phyloP scores from a whole-genome alignment of 176 grass and related monocot species.

The Rhynchospora tenuis region DNA sequence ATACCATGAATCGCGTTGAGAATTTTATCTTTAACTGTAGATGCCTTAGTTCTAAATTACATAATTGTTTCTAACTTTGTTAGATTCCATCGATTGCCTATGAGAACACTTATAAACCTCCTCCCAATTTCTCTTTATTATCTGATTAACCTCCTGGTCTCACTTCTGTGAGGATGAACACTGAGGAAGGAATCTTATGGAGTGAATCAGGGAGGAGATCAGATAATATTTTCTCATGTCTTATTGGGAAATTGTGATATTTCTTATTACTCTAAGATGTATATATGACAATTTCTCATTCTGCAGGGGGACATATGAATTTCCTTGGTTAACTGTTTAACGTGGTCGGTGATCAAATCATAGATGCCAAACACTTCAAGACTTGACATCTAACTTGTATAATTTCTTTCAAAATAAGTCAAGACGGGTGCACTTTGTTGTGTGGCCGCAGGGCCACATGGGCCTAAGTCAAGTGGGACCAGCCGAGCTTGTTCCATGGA shows the following conservation, averaged over 20 bases:
- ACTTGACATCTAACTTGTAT: constrained; percentile 15
- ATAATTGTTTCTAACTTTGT: not conserved
- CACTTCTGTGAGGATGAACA: not conserved
- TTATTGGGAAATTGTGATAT: not conserved
- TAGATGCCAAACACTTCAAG: not conserved
- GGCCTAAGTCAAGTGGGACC: constrained; percentile 57
- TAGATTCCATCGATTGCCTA: not conserved
- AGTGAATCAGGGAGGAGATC: not conserved
- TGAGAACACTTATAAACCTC: not conserved
- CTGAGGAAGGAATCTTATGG: not conserved
- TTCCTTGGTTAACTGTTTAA: not conserved
- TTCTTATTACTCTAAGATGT: not conserved
- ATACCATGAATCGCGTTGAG: not conserved
- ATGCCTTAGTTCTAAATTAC: not conserved
- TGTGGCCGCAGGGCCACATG: constrained; percentile 97
- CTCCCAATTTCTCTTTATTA: not conserved
- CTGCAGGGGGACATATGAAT: not conserved
- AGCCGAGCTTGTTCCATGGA: constrained; percentile 83
- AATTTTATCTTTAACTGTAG: not conserved
- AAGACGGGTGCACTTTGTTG: constrained; percentile 98
- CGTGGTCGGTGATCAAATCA: not conserved
- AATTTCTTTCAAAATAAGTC: constrained; percentile 45
- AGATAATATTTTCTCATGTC: not conserved
- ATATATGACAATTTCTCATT: not conserved
- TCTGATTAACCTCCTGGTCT: not conserved